phyloP scores from a whole-genome alignment of 2,329 filamentous ascomycete species.

The Penicillium sp. region DNA sequence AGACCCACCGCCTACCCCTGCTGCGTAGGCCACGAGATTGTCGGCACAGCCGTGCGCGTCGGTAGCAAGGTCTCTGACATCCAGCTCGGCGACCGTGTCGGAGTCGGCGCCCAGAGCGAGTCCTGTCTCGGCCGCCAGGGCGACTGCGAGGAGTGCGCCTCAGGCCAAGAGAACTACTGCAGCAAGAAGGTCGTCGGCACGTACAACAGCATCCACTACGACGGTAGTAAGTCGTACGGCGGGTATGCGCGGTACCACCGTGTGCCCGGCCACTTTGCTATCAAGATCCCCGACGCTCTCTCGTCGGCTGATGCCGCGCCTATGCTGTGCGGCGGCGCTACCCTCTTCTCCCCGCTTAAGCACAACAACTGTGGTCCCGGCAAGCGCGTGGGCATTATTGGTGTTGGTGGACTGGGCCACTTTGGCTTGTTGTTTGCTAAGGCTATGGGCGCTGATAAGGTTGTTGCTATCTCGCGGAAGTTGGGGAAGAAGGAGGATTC shows the following conservation, averaged over 20 bases:
- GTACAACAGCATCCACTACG: conserved; percentile 36
- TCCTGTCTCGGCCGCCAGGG: conserved; percentile 50
- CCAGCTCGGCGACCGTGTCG: conserved; percentile 41
- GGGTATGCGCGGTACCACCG: conserved; percentile 62
- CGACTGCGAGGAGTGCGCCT: conserved; percentile 55
- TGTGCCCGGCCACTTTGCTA: conserved; percentile 57
- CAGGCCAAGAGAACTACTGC: conserved; percentile 43
- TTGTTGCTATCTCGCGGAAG: conserved; percentile 58
- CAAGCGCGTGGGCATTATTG: conserved; percentile 70
- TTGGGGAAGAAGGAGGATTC: conserved; percentile 54
- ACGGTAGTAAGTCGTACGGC: conserved; percentile 65
- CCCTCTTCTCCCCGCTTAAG: conserved; percentile 68
- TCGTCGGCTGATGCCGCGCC: conserved; percentile 59
- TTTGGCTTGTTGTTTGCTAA: conserved; percentile 70
- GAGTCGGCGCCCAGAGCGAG: conserved; percentile 62
- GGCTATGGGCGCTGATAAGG: conserved; percentile 67
- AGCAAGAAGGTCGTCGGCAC: conserved; percentile 31
- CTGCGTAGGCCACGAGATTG: conserved; percentile 65
- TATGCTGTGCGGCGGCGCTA: conserved; percentile 77
- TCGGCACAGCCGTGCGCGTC: conserved; percentile 60
- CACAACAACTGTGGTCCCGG: conserved; percentile 69
- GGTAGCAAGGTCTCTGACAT: conserved; percentile 45
- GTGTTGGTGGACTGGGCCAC: conserved; percentile 72
- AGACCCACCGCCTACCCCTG: conserved; percentile 42
- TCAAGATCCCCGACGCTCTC: conserved; percentile 57